phyloP scores from a whole-genome alignment of 78 protist species.

The Speleostelium caveatum region DNA sequence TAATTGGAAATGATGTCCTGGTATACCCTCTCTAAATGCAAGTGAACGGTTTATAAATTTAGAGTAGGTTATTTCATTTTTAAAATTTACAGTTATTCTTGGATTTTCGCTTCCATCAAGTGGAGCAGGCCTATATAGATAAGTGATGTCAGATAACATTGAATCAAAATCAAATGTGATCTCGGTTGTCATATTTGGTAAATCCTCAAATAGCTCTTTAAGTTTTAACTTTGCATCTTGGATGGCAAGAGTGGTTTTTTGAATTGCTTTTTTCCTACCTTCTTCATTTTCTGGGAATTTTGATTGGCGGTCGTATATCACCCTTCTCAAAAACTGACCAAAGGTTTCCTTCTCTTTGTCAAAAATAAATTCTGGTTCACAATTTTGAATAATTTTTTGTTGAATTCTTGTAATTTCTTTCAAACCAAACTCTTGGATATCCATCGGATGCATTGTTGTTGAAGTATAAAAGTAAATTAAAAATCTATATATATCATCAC shows the following conservation, averaged over 20 bases:
- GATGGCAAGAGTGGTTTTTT: not conserved
- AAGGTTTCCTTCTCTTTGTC: not conserved
- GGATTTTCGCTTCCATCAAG: constrained; percentile 15
- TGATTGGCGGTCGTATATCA: no score
- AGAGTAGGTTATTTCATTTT: constrained; percentile 3
- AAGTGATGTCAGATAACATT: constrained; percentile 1
- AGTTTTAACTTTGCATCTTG: not conserved
- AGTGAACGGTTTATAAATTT: not conserved
- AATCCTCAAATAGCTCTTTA: constrained; percentile 14
- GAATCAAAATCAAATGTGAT: constrained; percentile 14
- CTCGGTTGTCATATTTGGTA: not conserved
- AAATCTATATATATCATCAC: constrained; percentile 51
- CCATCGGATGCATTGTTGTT: constrained; percentile 61
- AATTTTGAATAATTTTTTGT: not conserved
- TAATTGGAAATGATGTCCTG: constrained; percentile 66
- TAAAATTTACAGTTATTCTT: constrained; percentile 7
- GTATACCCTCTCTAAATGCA: constrained; percentile 42
- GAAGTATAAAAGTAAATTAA: constrained; percentile 35
- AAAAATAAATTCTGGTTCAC: constrained; percentile 17
- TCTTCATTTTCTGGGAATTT: not conserved
- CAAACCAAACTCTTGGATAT: constrained; percentile 17
- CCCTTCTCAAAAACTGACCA: constrained; percentile 35
- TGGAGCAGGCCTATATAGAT: constrained; percentile 12
- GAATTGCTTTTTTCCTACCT: constrained; percentile 25
- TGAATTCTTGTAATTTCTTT: constrained; percentile 12